Evolutionary conservation across 2,329 filamentous ascomycete species (phyloP).

Genomic region (Zalaria sp.): DNA sequence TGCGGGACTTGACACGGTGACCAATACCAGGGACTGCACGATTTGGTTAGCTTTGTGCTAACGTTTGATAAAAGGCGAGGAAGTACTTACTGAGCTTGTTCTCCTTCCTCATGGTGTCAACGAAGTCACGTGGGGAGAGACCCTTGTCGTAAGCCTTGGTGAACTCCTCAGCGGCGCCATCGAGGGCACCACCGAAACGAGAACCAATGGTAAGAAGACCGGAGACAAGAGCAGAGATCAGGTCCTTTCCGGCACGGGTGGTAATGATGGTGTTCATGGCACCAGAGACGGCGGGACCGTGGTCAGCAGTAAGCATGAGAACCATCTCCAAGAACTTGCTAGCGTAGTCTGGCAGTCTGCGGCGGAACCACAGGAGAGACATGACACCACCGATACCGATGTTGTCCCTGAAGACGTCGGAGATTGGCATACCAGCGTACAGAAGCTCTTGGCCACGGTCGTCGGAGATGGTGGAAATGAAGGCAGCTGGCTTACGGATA

Average conservation of each 20-base stretch:
- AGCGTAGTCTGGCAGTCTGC: slow-evolving; percentile 86
- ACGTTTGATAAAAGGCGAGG: too few relatives aligned
- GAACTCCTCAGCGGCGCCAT: slow-evolving; percentile 97
- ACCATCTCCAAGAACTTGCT: slow-evolving; percentile 99
- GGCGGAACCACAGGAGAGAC: slow-evolving; percentile 99
- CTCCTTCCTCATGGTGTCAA: slow-evolving; percentile 97
- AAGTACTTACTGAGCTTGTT: slow-evolving; percentile 78
- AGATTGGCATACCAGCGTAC: slow-evolving; percentile 98
- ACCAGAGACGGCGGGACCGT: slow-evolving; percentile 96
- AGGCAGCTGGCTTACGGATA: slow-evolving; percentile 97
- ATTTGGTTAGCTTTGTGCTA: neutral
- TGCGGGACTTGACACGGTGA: slow-evolving; percentile 98
- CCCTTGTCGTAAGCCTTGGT: slow-evolving; percentile 97
- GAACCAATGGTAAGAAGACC: slow-evolving; percentile 98
- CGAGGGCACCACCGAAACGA: slow-evolving; percentile 94
- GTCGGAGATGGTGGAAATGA: slow-evolving; percentile 99
- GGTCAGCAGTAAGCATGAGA: slow-evolving; percentile 98
- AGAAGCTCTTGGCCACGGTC: slow-evolving; percentile 98
- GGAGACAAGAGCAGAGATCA: slow-evolving; percentile 87
- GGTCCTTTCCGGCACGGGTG: slow-evolving; percentile 95
- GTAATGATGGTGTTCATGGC: slow-evolving; percentile 99
- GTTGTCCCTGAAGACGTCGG: slow-evolving; percentile 98
- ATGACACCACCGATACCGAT: slow-evolving; percentile 99
- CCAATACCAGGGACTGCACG: slow-evolving; percentile 76
- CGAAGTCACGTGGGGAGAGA: slow-evolving; percentile 94